Conservation (phyloP, 352 stramenopile species). For the Globisporangium mamillatum region DNA sequence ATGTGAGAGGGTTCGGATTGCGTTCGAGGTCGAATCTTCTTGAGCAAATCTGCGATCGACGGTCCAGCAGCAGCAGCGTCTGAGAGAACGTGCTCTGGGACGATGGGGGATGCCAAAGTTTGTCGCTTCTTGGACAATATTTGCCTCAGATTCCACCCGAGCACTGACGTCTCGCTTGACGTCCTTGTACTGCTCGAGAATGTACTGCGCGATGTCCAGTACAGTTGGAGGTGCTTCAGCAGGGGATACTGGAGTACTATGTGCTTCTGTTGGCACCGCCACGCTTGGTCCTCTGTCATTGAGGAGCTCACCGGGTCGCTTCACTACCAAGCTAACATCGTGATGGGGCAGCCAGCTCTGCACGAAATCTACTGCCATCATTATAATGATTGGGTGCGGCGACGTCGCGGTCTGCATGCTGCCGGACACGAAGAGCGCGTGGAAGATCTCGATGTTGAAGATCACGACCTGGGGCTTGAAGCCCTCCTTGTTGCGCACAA, state of each 20-base stretch:
- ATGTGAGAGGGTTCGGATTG: neutral
- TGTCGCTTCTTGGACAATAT: neutral
- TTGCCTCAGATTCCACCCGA: neutral
- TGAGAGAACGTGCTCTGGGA: neutral
- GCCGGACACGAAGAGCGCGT: constrained; percentile 37
- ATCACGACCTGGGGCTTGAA: constrained; percentile 38
- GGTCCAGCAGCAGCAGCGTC: neutral
- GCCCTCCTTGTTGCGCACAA: constrained; percentile 17
- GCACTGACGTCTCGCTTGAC: neutral
- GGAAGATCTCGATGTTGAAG: constrained; percentile 60
- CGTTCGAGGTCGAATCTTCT: neutral
- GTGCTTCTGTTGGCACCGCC: neutral
- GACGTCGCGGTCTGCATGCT: constrained; percentile 30
- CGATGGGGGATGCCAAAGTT: neutral
- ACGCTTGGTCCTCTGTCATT: neutral
- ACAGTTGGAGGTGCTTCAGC: neutral
- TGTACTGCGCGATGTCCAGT: neutral
- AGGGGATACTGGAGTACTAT: neutral
- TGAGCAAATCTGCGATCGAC: neutral
- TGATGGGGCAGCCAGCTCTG: constrained; percentile 11
- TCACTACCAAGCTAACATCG: neutral
- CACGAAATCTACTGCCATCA: constrained; percentile 25
- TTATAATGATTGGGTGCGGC: constrained; percentile 21
- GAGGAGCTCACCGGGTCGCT: neutral
- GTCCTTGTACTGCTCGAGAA: neutral